phyloP scores from a whole-genome alignment of 331 rosid genomes.

The Cydonia oblonga region DNA sequence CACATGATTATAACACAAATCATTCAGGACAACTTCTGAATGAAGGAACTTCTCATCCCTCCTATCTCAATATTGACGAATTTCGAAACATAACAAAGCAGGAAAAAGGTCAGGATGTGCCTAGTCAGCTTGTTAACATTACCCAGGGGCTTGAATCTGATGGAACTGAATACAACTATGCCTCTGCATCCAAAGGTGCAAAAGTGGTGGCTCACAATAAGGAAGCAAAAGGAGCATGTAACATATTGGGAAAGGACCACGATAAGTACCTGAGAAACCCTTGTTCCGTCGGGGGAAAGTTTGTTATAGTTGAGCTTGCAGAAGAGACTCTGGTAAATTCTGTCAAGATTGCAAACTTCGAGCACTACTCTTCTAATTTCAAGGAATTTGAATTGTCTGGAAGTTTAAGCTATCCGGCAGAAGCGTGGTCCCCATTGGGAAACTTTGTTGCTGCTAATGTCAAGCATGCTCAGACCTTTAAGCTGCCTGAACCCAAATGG shows the following conservation, averaged over 20 bases:
- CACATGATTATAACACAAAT: constrained; percentile 15
- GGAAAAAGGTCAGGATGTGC: constrained; percentile 19
- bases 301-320: constrained; percentile 77
- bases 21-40: constrained; percentile 10
- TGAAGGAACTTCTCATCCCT: constrained; percentile 22
- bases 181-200: constrained; percentile 83
- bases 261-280: constrained; percentile 86
- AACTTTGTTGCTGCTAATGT: constrained; percentile 61
- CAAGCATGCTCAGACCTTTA: constrained; percentile 67
- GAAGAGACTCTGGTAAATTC: constrained; percentile 77
- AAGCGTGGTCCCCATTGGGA: constrained; percentile 53
- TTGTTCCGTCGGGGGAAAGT: constrained; percentile 68
- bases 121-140: constrained; percentile 34
- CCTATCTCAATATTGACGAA: constrained; percentile 44
- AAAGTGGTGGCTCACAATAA: constrained; percentile 82
- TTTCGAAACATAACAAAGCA: constrained; percentile 30
- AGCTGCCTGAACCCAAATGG: constrained; percentile 69
- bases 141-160: constrained; percentile 68
- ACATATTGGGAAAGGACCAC: constrained; percentile 65
- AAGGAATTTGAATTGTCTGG: constrained; percentile 66
- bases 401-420: constrained; percentile 66
- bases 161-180: constrained; percentile 73
- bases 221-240: constrained; percentile 80
- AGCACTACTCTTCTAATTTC: constrained; percentile 84
- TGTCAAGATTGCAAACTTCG: constrained; percentile 76